A percentile compares a stretch with the other conserved stretches of the same genome.
Conservation (phyloP, 345 rosid genomes). For the Pistacia atlantica region DNA sequence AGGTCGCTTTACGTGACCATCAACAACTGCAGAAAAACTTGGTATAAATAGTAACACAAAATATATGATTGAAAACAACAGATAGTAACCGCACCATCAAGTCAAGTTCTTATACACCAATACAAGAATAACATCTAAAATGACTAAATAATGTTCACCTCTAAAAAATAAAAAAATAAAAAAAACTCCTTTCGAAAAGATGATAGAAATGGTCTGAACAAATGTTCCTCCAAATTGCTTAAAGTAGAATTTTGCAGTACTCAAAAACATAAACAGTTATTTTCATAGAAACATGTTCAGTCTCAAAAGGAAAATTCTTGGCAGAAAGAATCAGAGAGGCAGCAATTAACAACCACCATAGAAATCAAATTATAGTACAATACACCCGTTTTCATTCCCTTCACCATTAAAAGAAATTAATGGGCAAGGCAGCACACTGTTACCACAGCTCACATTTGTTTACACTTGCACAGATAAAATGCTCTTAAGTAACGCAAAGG, state of each 20-base stretch:
- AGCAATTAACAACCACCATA: not conserved
- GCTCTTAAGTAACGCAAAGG: not conserved
- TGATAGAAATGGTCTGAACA: not conserved
- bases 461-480: not conserved
- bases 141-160: not conserved
- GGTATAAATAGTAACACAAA: not conserved
- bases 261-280: conserved; percentile 2
- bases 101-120: not conserved
- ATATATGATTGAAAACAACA: not conserved
- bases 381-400: not conserved
- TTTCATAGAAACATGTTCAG: not conserved
- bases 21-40: conserved; percentile 52
- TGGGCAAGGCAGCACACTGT: not conserved
- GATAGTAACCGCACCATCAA: not conserved
- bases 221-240: not conserved
- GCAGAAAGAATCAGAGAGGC: not conserved
- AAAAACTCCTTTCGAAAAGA: not conserved
- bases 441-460: too few relatives aligned
- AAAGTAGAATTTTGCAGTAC: not conserved
- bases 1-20: conserved; percentile 84
- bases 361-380: not conserved
- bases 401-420: too few relatives aligned
- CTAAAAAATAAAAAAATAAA: not conserved
- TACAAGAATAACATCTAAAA: conserved; percentile 16
- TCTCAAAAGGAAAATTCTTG: not conserved